Percentiles rank a stretch among this genome's conserved stretches.
phyloP scores from a whole-genome alignment of 2,329 filamentous ascomycete species.

The Diaporthe longicolla region DNA sequence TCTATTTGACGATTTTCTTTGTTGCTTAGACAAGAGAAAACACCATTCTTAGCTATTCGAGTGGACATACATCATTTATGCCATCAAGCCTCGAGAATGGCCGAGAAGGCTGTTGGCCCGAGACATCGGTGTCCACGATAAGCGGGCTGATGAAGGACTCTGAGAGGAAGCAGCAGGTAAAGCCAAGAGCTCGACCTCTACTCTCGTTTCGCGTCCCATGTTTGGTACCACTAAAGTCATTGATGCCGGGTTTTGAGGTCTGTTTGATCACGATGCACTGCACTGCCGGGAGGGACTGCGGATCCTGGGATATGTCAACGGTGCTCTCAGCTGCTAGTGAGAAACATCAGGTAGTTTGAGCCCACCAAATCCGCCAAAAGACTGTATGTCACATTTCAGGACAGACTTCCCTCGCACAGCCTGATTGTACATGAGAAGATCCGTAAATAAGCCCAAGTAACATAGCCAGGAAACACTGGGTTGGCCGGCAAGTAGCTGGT shows the following conservation, averaged over 20 bases:
- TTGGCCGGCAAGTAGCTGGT: not conserved
- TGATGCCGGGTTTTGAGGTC: not conserved
- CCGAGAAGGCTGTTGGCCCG: not conserved
- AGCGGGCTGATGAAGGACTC: not conserved
- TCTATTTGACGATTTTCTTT: not conserved
- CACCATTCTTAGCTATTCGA: not conserved
- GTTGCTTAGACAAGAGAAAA: not conserved
- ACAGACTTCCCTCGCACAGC: not conserved
- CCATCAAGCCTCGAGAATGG: not conserved
- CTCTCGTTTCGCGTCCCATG: not conserved
- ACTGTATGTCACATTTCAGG: not conserved
- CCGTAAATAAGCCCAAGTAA: too few species aligned
- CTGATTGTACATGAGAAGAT: not conserved
- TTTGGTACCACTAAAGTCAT: not conserved
- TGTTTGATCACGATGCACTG: not conserved
- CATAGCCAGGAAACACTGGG: too few species aligned
- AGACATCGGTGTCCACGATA: not conserved
- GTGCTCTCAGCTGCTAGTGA: not conserved
- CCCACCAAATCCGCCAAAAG: not conserved
- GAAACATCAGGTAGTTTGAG: not conserved
- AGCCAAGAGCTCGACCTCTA: not conserved
- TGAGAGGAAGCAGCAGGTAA: not conserved
- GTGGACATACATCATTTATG: not conserved
- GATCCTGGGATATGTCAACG: not conserved
- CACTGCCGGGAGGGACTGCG: not conserved